Conservation (phyloP, 2,329 filamentous ascomycete species). For the Fusarium kyushuense region DNA sequence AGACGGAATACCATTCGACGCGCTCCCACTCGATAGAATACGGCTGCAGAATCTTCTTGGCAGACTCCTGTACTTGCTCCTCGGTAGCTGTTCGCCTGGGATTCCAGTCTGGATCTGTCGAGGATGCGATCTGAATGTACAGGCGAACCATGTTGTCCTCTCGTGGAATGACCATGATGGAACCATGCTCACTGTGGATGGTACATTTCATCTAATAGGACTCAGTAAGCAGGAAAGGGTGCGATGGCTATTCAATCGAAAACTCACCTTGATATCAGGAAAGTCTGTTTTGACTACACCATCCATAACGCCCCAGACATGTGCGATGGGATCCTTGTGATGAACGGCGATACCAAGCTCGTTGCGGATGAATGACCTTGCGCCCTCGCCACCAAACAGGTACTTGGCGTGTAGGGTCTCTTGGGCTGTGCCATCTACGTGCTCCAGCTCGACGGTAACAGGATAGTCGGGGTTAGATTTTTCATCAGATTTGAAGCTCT, state of each 20-base stretch:
- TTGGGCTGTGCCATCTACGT: constrained; percentile 76
- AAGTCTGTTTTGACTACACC: constrained; percentile 79
- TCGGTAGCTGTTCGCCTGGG: constrained; percentile 73
- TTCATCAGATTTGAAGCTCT: constrained; percentile 70
- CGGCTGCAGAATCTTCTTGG: constrained; percentile 73
- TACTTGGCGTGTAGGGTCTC: constrained; percentile 79
- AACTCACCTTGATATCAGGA: constrained; percentile 76
- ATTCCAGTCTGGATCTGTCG: constrained; percentile 70
- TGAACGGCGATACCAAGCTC: constrained; percentile 77
- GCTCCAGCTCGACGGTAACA: constrained; percentile 81
- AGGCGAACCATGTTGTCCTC: constrained; percentile 76
- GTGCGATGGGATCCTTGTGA: constrained; percentile 75
- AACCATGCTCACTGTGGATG: constrained; percentile 79
- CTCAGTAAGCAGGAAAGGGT: constrained; percentile 56
- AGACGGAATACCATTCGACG: constrained; percentile 81
- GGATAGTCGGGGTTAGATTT: constrained; percentile 74
- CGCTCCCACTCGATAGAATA: constrained; percentile 76
- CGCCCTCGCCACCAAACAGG: constrained; percentile 78
- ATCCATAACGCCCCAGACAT: constrained; percentile 84
- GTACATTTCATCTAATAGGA: constrained; percentile 74
- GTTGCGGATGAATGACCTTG: constrained; percentile 73
- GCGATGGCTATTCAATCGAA: background rate
- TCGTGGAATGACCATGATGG: constrained; percentile 83
- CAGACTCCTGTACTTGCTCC: constrained; percentile 72
- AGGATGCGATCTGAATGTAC: constrained; percentile 75